phyloP scores from a whole-genome alignment of 1,139 yeast species.

The Kodamaea alishanica region DNA sequence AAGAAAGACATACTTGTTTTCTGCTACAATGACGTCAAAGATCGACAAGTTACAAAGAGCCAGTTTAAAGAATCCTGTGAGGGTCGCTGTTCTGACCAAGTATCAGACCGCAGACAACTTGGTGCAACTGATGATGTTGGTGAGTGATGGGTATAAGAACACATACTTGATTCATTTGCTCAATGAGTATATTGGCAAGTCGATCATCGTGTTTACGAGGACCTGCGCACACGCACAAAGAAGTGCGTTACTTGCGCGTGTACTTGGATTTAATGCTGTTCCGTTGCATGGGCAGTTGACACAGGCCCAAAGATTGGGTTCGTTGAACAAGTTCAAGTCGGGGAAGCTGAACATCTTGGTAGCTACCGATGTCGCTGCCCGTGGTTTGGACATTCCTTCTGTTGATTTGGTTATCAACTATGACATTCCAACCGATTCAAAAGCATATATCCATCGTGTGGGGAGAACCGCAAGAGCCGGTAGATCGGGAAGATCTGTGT shows the following conservation, averaged over 20 bases:
- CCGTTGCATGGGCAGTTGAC: slow-evolving; percentile 94
- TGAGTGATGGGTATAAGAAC: slow-evolving; percentile 89
- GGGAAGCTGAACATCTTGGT: slow-evolving; percentile 80
- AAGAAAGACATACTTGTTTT: slow-evolving; percentile 82
- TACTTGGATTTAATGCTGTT: slow-evolving; percentile 82
- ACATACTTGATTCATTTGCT: slow-evolving; percentile 78
- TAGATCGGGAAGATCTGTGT: slow-evolving; percentile 85
- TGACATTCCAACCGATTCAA: slow-evolving; percentile 97
- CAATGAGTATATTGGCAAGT: slow-evolving; percentile 82
- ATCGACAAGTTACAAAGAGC: slow-evolving; percentile 95
- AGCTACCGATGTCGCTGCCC: slow-evolving; percentile 97
- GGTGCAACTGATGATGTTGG: slow-evolving; percentile 84
- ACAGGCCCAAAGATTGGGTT: slow-evolving; percentile 89
- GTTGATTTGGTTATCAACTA: slow-evolving; percentile 92
- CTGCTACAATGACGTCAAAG: slow-evolving; percentile 95
- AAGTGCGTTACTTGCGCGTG: slow-evolving; percentile 74
- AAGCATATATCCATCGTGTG: slow-evolving; percentile 94
- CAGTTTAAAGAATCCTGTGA: slow-evolving; percentile 81
- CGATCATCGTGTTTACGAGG: slow-evolving; percentile 85
- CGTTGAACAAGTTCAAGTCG: slow-evolving; percentile 85
- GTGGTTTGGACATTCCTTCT: slow-evolving; percentile 94
- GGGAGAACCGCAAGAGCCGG: slow-evolving; percentile 99
- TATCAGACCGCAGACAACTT: slow-evolving; percentile 92
- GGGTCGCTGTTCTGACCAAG: slow-evolving; percentile 84
- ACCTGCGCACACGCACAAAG: slow-evolving; percentile 96